These are phyloP conservation scores for Ilex aquifolium DNA, from an alignment of 257 asterid species.

Conservation along the genomic window DNA sequence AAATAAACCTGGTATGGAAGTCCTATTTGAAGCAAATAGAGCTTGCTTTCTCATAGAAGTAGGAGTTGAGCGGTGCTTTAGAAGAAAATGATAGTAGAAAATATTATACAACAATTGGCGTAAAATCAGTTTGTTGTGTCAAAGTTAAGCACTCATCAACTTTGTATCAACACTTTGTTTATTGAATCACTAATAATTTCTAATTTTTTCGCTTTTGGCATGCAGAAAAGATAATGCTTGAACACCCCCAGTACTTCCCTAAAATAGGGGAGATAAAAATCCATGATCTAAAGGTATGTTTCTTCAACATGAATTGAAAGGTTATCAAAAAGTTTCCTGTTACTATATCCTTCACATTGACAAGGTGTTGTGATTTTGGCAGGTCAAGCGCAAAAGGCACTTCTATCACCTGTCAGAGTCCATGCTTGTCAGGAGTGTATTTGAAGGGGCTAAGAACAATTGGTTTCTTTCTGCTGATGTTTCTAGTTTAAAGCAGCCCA, in stretches of 20 bases:
- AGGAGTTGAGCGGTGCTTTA: background rate
- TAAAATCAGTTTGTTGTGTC: background rate
- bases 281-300: constrained; percentile 50
- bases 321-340: no score
- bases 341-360: no score
- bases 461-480: constrained; percentile 51
- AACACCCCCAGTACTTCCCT: constrained; percentile 51
- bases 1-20: no score
- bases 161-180: background rate
- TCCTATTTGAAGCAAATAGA: no score
- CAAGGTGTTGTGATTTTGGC: constrained; percentile 9
- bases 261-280: constrained; percentile 38
- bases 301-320: background rate
- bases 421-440: constrained; percentile 48
- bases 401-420: constrained; percentile 57
- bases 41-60: background rate
- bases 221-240: constrained; percentile 47
- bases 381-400: constrained; percentile 45
- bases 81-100: background rate
- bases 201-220: constrained; percentile 2
- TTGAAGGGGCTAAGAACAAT: constrained; percentile 24
- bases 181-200: background rate
- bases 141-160: background rate
- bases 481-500: constrained; percentile 15
- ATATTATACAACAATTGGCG: no score